Base-by-base conservation (phyloP, 352 stramenopile species). In the Hyaloperonospora brassicae region DNA sequence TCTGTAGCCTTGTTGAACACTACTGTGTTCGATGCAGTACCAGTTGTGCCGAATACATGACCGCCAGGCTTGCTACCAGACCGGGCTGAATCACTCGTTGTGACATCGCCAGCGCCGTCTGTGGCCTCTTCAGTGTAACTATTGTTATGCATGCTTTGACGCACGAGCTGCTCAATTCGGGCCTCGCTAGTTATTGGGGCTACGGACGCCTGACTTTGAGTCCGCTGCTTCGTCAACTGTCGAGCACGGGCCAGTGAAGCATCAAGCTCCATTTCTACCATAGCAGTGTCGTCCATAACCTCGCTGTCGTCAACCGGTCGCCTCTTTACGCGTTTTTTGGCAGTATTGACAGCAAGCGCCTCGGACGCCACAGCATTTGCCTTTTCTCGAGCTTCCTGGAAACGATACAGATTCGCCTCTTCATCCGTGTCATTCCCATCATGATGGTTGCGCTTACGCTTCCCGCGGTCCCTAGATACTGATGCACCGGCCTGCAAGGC, bases 1-100 rank as follows among this genome's bases (percentile, higher is more conserved):
- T 92, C 81, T 1, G 79, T 91, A 40, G 81, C 78, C n/a, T 95
- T 73, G 43, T 87, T 90, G 46, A 91, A 92, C 25, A 93, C 80
- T 1, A 91, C 79, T 0, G 62, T 59, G 40, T 90, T 85, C 13
- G 47, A 55, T 25, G 56, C 66, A 0, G 47, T 35, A 13, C 56
- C 55, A 21, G 56, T 17, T 0, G 71, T 52, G 2, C 70, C 57
- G 38, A 73, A 70, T 0, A 77, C 68, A 0, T 82, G 67, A 9
- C 68, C 76, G 64, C 79, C 79, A 47, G 78, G 57, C n/a, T 87
- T 69, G 2, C 14, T 41, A 31, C 36, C 36, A 22, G 44, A 45
- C 2, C 10, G 40, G 8, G 24, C 22, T 14, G 34, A 40, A 11
- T 21, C 50, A 54, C 41, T 35, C 52, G 51, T 74, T 25, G 34